phyloP scores from a whole-genome alignment of 2,329 filamentous ascomycete genomes.

The Aspergillus sp. region DNA sequence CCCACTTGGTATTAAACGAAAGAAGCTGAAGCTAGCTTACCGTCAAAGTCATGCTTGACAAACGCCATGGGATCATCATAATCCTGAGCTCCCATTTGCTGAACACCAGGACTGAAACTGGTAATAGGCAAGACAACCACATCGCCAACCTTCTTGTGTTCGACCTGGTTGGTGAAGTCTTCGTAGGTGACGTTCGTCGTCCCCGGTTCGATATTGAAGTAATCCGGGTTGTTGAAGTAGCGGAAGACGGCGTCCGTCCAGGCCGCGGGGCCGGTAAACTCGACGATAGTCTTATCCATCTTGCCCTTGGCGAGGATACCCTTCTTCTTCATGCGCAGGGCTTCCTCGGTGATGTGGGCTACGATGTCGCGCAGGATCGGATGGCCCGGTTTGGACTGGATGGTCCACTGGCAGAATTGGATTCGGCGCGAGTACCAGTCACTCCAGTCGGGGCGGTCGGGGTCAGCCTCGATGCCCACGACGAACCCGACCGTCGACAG shows the following conservation, averaged over 20 bases:
- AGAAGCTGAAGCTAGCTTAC: constrained; percentile 40
- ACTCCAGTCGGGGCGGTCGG: constrained; percentile 85
- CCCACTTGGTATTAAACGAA: background rate
- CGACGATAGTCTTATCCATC: constrained; percentile 71
- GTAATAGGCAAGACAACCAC: constrained; percentile 93
- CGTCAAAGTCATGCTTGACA: constrained; percentile 95
- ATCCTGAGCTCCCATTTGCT: constrained; percentile 87
- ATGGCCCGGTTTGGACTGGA: constrained; percentile 91
- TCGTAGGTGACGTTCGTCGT: constrained; percentile 74
- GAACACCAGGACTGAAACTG: constrained; percentile 90
- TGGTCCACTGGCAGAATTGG: constrained; percentile 99
- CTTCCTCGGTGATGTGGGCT: constrained; percentile 75
- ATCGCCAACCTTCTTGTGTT: constrained; percentile 83
- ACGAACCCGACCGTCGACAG: constrained; percentile 77
- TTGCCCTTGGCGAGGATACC: constrained; percentile 60
- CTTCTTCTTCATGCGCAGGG: constrained; percentile 65
- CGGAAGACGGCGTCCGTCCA: constrained; percentile 92
- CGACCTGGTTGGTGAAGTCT: constrained; percentile 84
- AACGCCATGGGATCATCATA: constrained; percentile 93
- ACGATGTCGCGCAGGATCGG: constrained; percentile 87
- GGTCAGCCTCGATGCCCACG: constrained; percentile 93
- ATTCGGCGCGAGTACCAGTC: constrained; percentile 95
- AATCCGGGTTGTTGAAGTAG: constrained; percentile 88
- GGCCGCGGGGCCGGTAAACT: constrained; percentile 87
- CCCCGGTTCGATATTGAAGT: constrained; percentile 69